A percentile compares a stretch with the other conserved stretches of the same genome.
Evolutionary conservation across 2,329 filamentous ascomycete species (phyloP).

Genomic region (Biscogniauxia marginata): DNA sequence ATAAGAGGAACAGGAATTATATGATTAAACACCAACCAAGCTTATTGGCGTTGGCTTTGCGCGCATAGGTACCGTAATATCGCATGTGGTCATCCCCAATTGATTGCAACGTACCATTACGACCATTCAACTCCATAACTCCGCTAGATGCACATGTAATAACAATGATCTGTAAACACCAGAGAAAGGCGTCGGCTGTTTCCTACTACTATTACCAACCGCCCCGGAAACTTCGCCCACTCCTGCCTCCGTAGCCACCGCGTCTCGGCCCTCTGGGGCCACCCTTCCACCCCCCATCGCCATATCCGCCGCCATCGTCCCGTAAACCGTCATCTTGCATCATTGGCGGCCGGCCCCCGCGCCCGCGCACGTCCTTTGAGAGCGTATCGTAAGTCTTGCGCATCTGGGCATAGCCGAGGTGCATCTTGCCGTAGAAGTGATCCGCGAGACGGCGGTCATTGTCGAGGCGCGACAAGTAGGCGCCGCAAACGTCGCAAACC

Average conservation of each 20-base stretch:
- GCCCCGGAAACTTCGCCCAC: slow-evolving; percentile 44
- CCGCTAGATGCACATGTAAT: slow-evolving; percentile 19
- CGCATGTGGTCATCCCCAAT: neutral
- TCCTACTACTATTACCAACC: slow-evolving; percentile 41
- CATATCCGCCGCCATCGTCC: slow-evolving; percentile 46
- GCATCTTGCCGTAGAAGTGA: slow-evolving; percentile 99
- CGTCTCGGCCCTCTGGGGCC: slow-evolving; percentile 52
- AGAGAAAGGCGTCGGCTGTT: slow-evolving; percentile 3
- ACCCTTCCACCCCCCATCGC: slow-evolving; percentile 41
- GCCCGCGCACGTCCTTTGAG: slow-evolving; percentile 81
- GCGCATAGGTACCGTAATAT: neutral
- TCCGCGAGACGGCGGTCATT: slow-evolving; percentile 93
- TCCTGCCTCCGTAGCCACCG: slow-evolving; percentile 48
- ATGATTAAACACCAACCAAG: neutral
- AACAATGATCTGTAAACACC: too few relatives aligned
- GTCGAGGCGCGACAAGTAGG: slow-evolving; percentile 87
- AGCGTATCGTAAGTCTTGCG: slow-evolving; percentile 88
- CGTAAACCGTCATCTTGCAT: slow-evolving; percentile 48
- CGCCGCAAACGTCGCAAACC: slow-evolving; percentile 97
- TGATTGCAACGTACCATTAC: neutral
- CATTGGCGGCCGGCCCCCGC: slow-evolving; percentile 56
- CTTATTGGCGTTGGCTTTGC: neutral
- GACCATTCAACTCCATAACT: slow-evolving; percentile 24
- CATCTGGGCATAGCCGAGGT: slow-evolving; percentile 97
- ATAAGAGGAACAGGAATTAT: neutral